These are phyloP conservation scores for Ustilago lituana DNA, from an alignment of 1,284 basidiomycete species.

Conservation along the genomic window DNA sequence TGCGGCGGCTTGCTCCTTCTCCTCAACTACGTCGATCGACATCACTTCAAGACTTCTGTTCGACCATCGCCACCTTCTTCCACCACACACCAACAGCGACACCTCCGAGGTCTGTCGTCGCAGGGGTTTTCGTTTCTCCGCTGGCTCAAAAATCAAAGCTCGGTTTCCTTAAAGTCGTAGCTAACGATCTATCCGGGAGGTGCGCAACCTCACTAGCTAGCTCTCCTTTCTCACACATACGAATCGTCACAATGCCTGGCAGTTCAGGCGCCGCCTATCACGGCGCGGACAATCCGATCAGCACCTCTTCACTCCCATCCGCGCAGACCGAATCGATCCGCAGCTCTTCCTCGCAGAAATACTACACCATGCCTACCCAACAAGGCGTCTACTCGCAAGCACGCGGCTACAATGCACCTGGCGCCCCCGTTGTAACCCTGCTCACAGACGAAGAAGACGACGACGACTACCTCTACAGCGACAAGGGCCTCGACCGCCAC, in stretches of 20 bases:
- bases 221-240: background rate
- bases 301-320: conserved; percentile 35
- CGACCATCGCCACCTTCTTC: too few relatives aligned
- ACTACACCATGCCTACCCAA: conserved; percentile 20
- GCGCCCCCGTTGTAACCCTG: conserved; percentile 16
- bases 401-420: conserved; percentile 3
- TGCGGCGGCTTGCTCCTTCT: conserved; percentile 2
- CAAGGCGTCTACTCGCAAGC: conserved; percentile 5
- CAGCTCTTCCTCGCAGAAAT: conserved; percentile 40
- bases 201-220: background rate
- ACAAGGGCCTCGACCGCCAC: conserved; percentile 27
- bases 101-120: too few relatives aligned
- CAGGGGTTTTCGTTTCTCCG: too few relatives aligned
- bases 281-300: conserved; percentile 34
- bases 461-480: conserved; percentile 43
- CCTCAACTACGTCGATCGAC: too few relatives aligned
- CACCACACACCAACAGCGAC: too few relatives aligned
- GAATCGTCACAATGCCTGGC: conserved; percentile 25
- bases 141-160: too few relatives aligned
- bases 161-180: too few relatives aligned
- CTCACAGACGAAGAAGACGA: conserved; percentile 40
- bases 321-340: conserved; percentile 33
- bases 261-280: conserved; percentile 37
- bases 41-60: too few relatives aligned
- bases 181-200: too few relatives aligned